Base-by-base conservation (phyloP, 2,329 filamentous ascomycete genomes). In the Orbilia javanica region DNA sequence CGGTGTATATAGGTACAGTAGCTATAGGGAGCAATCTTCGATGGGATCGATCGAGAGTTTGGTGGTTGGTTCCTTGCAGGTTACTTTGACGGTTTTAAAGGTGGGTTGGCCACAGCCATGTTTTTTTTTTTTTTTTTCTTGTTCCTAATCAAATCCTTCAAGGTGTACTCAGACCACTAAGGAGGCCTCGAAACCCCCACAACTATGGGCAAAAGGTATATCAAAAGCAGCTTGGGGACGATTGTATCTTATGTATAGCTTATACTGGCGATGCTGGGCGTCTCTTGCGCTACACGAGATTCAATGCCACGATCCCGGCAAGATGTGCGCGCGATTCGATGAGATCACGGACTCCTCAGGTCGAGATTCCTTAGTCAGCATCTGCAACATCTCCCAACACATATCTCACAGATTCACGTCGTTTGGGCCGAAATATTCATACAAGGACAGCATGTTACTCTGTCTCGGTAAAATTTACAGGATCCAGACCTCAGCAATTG, bases 21-120 rank as follows among this genome's bases (percentile, higher is more conserved):
- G 2, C 20, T 60, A 39, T 8, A n/a, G 34, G 55, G 34, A 60
- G 55, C 34, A 60, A 39, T 60, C 42, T 60, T 65, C 39, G 70
- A 66, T 60, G 62, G 48, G 52, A 60, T 74, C 34, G 39, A 73
- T 67, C 60, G 70, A 46, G 46, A 52, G 62, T 52, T 66, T 48
- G 62, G 44, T 66, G 62, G 62, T 52, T 63, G 63, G 65, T 69
- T 69, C 65, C 72, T 76, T 70, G 65, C 72, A 76, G 72, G 60
- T 64, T 72, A 27, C 29, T 53, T 74, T 57, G 13, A 22, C 63
- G 20, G 72, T 34, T 53, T 70, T 42, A 60, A 11, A 60, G 53
- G 66, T 55, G 62, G 72, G 48, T 34, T 65, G 55, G 65, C 36
- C 63, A 53, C 50, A 60, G 69, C 27, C 25, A 36, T 29, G 53